Percentiles rank a stretch among this genome's conserved stretches.
These are phyloP conservation scores for Ogataea methanolica DNA, from an alignment of 805 yeast species.

Conservation along the genomic window DNA sequence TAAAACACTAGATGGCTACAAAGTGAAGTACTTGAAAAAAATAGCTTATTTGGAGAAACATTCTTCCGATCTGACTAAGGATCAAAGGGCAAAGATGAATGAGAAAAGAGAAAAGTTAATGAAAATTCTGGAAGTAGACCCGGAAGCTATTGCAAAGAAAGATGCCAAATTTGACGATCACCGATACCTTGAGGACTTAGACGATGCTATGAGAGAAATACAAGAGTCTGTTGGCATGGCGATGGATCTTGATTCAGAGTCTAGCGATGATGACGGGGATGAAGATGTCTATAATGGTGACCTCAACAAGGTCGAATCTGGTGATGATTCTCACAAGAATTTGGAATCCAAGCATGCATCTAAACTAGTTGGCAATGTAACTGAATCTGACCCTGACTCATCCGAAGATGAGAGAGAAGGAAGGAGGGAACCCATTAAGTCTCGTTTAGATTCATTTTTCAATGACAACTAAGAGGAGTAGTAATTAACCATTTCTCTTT, in stretches of 20 bases:
- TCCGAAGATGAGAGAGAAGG: neutral
- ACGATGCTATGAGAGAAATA: constrained; percentile 33
- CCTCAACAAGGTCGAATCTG: too few relatives aligned
- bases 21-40: constrained; percentile 32
- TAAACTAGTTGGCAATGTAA: too few relatives aligned
- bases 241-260: constrained; percentile 3
- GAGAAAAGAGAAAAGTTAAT: constrained; percentile 33
- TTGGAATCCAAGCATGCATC: neutral
- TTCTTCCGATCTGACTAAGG: constrained; percentile 12
- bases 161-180: constrained; percentile 33
- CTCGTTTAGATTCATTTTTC: constrained; percentile 1
- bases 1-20: constrained; percentile 38
- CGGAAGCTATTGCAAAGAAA: constrained; percentile 12
- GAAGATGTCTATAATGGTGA: neutral
- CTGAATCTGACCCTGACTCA: too few relatives aligned
- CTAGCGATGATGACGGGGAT: neutral
- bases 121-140: constrained; percentile 28
- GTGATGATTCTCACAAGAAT: neutral
- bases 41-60: constrained; percentile 32
- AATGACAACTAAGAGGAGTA: constrained; percentile 2
- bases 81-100: constrained; percentile 16
- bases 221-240: constrained; percentile 21
- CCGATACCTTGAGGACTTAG: constrained; percentile 34
- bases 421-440: neutral
- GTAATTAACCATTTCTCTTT: neutral